Conservation (phyloP, 768 basidiomycete species). For the Pleurotus cornucopiae region DNA sequence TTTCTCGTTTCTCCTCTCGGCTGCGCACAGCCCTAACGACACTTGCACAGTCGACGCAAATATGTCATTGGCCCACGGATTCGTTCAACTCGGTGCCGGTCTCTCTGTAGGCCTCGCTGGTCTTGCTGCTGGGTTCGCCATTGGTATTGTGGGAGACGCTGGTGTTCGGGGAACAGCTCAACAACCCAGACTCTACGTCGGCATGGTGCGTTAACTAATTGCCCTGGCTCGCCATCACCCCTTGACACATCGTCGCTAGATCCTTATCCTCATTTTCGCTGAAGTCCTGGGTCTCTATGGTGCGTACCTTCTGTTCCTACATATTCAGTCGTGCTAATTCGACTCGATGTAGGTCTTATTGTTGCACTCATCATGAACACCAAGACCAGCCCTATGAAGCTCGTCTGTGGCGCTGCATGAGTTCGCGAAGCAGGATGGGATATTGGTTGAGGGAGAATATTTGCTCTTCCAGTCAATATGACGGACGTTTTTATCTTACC, state of each 20-base stretch:
- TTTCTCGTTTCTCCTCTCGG: constrained; percentile 16
- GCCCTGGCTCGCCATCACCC: constrained; percentile 3
- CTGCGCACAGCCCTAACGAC: background rate
- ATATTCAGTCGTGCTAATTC: constrained; percentile 3
- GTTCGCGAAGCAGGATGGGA: too few species aligned
- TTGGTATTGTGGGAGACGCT: constrained; percentile 98
- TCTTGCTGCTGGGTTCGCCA: constrained; percentile 94
- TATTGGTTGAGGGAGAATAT: too few species aligned
- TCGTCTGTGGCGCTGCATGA: constrained; percentile 8
- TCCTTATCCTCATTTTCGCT: constrained; percentile 96
- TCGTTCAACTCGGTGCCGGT: constrained; percentile 92
- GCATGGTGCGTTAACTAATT: constrained; percentile 60
- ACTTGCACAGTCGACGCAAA: constrained; percentile 49
- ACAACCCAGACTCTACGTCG: constrained; percentile 90
- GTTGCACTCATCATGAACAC: constrained; percentile 97
- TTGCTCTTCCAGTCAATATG: too few species aligned
- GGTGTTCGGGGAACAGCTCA: constrained; percentile 98
- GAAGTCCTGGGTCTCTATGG: constrained; percentile 94
- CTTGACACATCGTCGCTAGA: constrained; percentile 37
- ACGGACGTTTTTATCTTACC: too few species aligned
- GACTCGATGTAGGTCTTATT: constrained; percentile 56
- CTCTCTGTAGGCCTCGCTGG: constrained; percentile 91
- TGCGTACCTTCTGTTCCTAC: constrained; percentile 16
- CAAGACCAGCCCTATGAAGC: constrained; percentile 39
- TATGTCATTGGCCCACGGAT: constrained; percentile 92